Evolutionary conservation across 495 filamentous ascomycete species (phyloP), one percentile per base, ranked within the genome.

Genomic region (Penicillium subrubescens): DNA sequence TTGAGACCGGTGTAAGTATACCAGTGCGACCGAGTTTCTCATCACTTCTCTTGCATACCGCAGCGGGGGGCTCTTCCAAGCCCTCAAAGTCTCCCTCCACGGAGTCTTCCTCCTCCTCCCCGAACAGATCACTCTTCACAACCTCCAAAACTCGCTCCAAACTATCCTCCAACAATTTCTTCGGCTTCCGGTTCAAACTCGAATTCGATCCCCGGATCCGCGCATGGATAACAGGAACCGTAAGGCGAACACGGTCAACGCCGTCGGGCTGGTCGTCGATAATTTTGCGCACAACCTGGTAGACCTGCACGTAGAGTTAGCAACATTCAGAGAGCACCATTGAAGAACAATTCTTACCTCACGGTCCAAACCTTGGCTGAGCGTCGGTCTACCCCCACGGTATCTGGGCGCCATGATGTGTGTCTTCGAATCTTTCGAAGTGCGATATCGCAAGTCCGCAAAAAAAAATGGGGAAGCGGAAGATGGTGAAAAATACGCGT

Each of bases 111-210:
- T 85, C 86, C 37, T 84, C 80, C 12, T 82, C 83, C 23, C 75
- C 80, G 5, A 70, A 70, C 34, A 74, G 64, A 69, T 96, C 91
- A 63, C 87, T 83, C 55, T 85, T 87, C 12, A 96, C 72, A 15
- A 94, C 87, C 25, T 86, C 86, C 33, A 99, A 80, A 2, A 96
- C 91, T 23, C 92, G 82, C 70, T 97, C 93, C 65, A 98, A 91
- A 52, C 92, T 90, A 67, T 93, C 89, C 72, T 97, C 91, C 15
- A 99, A 77, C 15, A 89, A 79, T 59, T 85, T 87, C 76, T 95
- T 96, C 8, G 90, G 91, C 66, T 89, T 89, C 15, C 93, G 82
- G 51, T 90, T 92, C 41, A 97, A 73, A 63, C 88, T 91, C 1
- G 93, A 96, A 70, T 97, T 97, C 5, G 92, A 96, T 65, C 81